Evolutionary conservation across 768 basidiomycete genomes (phyloP).

Genomic region (Termitomyces sp.): DNA sequence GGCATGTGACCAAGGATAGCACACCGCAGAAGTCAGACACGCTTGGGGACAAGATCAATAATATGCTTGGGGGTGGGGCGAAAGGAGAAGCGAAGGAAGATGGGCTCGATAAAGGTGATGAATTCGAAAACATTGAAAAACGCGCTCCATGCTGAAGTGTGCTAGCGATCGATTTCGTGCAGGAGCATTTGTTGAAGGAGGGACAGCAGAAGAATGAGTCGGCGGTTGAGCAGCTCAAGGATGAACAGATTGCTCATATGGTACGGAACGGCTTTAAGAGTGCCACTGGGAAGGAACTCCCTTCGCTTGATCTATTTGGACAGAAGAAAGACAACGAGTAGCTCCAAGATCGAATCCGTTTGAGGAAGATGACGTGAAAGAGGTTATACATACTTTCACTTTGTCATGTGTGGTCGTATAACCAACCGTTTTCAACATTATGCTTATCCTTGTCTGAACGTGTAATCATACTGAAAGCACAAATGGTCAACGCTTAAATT

Average conservation of each 20-base stretch:
- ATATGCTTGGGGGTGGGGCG: constrained; percentile 14
- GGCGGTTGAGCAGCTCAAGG: constrained; percentile 34
- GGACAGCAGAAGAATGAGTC: constrained; percentile 33
- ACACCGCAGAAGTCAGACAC: constrained; percentile 12
- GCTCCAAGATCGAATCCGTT: no score
- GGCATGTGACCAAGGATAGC: constrained; percentile 5
- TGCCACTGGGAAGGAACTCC: constrained; percentile 27
- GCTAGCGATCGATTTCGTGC: constrained; percentile 33
- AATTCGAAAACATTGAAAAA: neutral
- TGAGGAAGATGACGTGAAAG: neutral
- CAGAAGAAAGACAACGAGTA: neutral
- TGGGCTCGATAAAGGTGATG: constrained; percentile 24
- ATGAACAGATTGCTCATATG: constrained; percentile 30
- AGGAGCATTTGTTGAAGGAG: constrained; percentile 32
- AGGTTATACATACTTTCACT: neutral
- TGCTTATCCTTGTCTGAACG: no score
- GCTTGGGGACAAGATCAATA: constrained; percentile 15
- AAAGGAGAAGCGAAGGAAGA: constrained; percentile 16
- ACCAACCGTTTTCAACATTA: neutral
- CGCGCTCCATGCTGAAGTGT: neutral
- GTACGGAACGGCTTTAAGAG: constrained; percentile 25
- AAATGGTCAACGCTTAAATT: no score
- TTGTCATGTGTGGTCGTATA: neutral
- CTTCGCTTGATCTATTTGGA: constrained; percentile 3
- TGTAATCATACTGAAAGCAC: no score